Base-by-base conservation (phyloP, 129 eudicot species). In the Pseudognaphalium luteoalbum region DNA sequence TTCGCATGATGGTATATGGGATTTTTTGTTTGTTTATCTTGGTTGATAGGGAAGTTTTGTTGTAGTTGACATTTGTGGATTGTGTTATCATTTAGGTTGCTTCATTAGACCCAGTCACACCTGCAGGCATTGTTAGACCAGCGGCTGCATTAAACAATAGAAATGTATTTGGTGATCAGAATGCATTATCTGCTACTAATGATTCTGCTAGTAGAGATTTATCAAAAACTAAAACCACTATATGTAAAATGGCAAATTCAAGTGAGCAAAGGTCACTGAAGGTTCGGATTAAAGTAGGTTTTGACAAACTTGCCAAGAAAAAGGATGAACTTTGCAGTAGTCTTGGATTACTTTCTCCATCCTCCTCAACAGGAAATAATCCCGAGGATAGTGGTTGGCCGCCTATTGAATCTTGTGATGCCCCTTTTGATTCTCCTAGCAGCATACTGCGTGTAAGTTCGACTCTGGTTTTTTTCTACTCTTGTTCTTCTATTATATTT, bases 241-340 rank as follows among this genome's bases (percentile, higher is more conserved):
- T 79, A n/a, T 68, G 66, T 74, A 88, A 78, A 72, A 51, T 77
- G 37, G 86, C 37, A 61, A 75, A 82, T 62, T 83, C 82, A 59
- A 10, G 77, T 65, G 86, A 78, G 29, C 77, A 77, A 74, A 87
- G 84, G 77, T 76, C 82, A 70, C 52, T 92, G 54, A 92, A 83
- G 87, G 74, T 92, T 41, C 86, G 96, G 17, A 85, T 92, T 51
- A 92, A 85, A 86, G 84, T 91, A 3, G 86, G 89, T 72, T 82
- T 83, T 66, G 86, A 81, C 28, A 81, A 81, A 33, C 58, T 77
- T 56, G 80, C 83, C 56, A 82, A 78, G 47, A 83, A 81, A 67
- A 89, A 82, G 76, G 83, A 81, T 71, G 87, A 87, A 78, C 81
- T 91, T 52, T 80, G 76, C 58, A 84, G 84, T 75, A 87, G 94